Conservation (phyloP, 371 early-diverging fungal species). For the Lichtheimia ramosa region DNA sequence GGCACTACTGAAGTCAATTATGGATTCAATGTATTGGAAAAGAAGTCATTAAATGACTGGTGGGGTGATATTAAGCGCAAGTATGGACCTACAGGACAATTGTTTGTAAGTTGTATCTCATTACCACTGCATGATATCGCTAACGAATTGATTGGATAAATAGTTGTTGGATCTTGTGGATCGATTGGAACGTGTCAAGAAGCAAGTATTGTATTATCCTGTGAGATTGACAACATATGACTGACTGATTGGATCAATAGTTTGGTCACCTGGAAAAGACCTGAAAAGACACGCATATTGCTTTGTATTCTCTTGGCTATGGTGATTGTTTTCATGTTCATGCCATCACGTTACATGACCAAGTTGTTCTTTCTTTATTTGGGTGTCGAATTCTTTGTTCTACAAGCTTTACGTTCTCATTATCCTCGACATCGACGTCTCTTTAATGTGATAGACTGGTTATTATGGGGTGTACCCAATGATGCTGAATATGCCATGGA, state of each 20-base stretch:
- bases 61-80: conserved; percentile 24
- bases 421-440: conserved; percentile 44
- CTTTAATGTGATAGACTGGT: conserved; percentile 42
- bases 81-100: conserved; percentile 35
- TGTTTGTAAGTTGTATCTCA: conserved; percentile 20
- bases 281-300: conserved; percentile 28
- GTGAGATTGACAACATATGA: too few species aligned
- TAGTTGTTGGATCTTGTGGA: conserved; percentile 37
- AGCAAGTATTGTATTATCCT: conserved; percentile 17
- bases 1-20: conserved; percentile 4
- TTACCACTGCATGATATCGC: not conserved
- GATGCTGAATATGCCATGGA: conserved; percentile 51
- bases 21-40: conserved; percentile 19
- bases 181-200: conserved; percentile 37
- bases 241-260: conserved; percentile 8
- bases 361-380: conserved; percentile 27
- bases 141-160: not conserved
- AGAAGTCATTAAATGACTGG: conserved; percentile 35
- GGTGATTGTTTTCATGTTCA: conserved; percentile 8
- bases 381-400: conserved; percentile 46
- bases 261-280: conserved; percentile 44
- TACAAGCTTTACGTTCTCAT: conserved; percentile 40
- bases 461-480: conserved; percentile 47
- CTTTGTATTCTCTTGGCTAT: conserved; percentile 12
- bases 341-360: conserved; percentile 24